Percentiles rank a stretch among this genome's conserved stretches.
phyloP scores from a whole-genome alignment of 805 yeast genomes.

The Starmerella ratchasimensis region DNA sequence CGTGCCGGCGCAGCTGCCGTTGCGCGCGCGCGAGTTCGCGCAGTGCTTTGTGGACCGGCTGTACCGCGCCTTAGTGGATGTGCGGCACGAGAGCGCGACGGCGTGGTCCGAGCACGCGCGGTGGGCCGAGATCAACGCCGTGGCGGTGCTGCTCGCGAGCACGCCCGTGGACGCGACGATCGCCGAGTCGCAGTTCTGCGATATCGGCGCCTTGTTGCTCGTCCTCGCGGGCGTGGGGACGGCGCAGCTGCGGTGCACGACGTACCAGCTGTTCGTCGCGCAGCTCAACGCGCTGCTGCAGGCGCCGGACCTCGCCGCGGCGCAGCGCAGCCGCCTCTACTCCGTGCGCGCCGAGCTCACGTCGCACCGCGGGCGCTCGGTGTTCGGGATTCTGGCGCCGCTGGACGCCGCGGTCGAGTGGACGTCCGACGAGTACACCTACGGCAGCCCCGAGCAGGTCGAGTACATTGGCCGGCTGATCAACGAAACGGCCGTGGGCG shows the following conservation, averaged over 20 bases:
- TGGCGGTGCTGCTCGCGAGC: conserved; percentile 5
- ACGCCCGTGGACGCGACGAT: conserved; percentile 2
- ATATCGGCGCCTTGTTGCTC: conserved; percentile 5
- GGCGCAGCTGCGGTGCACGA: conserved; percentile 1
- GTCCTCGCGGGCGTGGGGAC: conserved; percentile 9
- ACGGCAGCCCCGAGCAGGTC: conserved; percentile 1
- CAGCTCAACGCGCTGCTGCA: conserved; percentile 10
- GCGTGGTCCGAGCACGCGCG: conserved; percentile 2
- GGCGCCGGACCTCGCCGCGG: conserved; percentile 2
- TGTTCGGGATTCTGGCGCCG: conserved; percentile 3
- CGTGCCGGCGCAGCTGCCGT: background rate
- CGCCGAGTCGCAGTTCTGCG: conserved; percentile 8
- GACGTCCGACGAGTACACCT: conserved; percentile 1
- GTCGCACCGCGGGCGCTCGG: background rate
- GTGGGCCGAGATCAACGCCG: conserved; percentile 6
- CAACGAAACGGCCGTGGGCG: conserved; percentile 2
- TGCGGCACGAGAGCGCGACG: background rate
- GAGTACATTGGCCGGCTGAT: conserved; percentile 7
- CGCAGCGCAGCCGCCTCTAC: conserved; percentile 2
- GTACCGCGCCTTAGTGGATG: background rate
- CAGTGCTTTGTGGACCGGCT: conserved; percentile 4
- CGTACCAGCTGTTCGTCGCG: conserved; percentile 7
- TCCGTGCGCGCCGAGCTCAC: conserved; percentile 2
- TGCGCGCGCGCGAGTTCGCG: conserved; percentile 6
- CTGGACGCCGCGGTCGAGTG: background rate